phyloP scores from a whole-genome alignment of 2,329 filamentous ascomycete species.

The Penicillium sp. region DNA sequence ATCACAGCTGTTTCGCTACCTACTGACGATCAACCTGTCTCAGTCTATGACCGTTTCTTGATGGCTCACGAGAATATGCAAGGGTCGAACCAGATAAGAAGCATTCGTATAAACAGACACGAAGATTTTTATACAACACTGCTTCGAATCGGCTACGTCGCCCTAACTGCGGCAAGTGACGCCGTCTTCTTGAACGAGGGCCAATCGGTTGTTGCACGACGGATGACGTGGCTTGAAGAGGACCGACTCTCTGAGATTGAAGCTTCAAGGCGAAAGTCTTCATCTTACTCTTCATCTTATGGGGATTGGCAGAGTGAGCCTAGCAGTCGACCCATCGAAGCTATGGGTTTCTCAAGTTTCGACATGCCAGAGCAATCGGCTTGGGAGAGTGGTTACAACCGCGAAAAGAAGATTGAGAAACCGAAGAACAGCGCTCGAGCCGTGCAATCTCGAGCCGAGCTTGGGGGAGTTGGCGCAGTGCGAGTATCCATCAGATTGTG shows the following conservation, averaged over 20 bases:
- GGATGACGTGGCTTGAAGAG: constrained; percentile 88
- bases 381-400: constrained; percentile 48
- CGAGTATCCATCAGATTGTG: constrained; percentile 75
- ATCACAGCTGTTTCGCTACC: constrained; percentile 70
- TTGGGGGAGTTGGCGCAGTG: constrained; percentile 70
- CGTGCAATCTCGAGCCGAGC: constrained; percentile 35
- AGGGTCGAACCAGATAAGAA: constrained; percentile 79
- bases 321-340: constrained; percentile 27
- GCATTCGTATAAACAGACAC: constrained; percentile 74
- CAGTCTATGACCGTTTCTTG: constrained; percentile 59
- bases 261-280: constrained; percentile 35
- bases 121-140: constrained; percentile 96
- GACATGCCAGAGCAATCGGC: constrained; percentile 32
- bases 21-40: constrained; percentile 45
- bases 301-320: constrained; percentile 16
- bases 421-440: constrained; percentile 33
- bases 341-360: constrained; percentile 34
- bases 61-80: constrained; percentile 86
- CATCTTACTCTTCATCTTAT: constrained; percentile 14
- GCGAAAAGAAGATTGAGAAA: constrained; percentile 46
- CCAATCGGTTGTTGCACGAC: constrained; percentile 66
- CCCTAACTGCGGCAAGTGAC: constrained; percentile 89
- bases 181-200: constrained; percentile 95
- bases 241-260: constrained; percentile 78
- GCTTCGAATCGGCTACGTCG: constrained; percentile 78